Evolutionary conservation across 2,329 filamentous ascomycete genomes (phyloP), one percentile per base, ranked within the genome.

Genomic region (Neophaeococcomyces mojaviensis): DNA sequence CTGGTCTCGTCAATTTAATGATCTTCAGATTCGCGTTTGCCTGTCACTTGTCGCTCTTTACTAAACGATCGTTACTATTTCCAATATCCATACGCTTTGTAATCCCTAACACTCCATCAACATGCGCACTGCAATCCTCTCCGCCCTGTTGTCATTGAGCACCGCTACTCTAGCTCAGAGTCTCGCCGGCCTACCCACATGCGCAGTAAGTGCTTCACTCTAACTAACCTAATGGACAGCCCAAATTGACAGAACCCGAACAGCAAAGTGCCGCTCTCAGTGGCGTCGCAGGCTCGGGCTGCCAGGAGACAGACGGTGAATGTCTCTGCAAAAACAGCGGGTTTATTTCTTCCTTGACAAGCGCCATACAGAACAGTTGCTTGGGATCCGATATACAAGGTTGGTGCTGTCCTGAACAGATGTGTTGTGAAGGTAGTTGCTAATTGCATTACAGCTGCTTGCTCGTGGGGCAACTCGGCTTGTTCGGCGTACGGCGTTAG

Each of bases 401-500:
- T 34, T 34, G 20, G 40, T 26, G 16, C 2, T n/a, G 4, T 13
- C 22, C 13, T 20, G 28, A 3, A 28, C 24, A 28, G 24, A 15
- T 32, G 9, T 30, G 15, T 19, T 34, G 3, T n/a, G 37, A 15
- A 26, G 8, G 37, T 10, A 13, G 37, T 22, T 12, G 26, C 37
- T 24, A 13, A 39, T 10, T 5, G 10, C 5, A 6, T 6, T 28
- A 10, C 19, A 44, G 41, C 41, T 7, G 33, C 41, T 8, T 44
- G 32, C 16, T 3, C 32, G n/a, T 44, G 41, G 41, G 32, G 32
- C n/a, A 44, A 44, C 20, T 44, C 41, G 16, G 41, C 41, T 8
- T 44, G 41, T 22, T 33, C 41, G 3, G 12, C 12, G 10, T 44
- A 44, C 19, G 33, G 41, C 22, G 33, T 44, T 32, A 37, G 13